Evolutionary conservation across 768 basidiomycete species (phyloP).

Genomic region (Lyophyllum atratum): DNA sequence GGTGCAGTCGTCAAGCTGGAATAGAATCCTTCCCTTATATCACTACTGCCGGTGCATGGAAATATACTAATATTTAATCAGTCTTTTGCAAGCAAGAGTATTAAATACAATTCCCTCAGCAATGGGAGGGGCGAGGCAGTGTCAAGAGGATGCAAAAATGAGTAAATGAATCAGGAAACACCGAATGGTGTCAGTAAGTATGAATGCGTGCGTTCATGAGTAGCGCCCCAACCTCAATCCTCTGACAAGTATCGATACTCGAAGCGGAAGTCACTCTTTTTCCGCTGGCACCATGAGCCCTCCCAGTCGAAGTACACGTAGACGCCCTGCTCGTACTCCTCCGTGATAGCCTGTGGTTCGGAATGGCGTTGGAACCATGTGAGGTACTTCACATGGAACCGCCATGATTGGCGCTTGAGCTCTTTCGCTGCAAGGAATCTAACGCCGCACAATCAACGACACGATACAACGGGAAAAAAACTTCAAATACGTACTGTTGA

Average conservation of each 20-base stretch:
- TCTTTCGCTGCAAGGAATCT: slow-evolving; percentile 97
- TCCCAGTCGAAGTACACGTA: slow-evolving; percentile 99
- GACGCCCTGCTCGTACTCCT: slow-evolving; percentile 98
- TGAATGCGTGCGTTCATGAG: background rate
- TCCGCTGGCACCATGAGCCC: slow-evolving; percentile 96
- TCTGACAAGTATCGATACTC: slow-evolving; percentile 95
- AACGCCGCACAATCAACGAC: slow-evolving; percentile 7
- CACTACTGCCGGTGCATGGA: slow-evolving; percentile 6
- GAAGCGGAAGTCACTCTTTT: slow-evolving; percentile 97
- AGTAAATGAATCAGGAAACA: background rate
- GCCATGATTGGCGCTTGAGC: slow-evolving; percentile 96
- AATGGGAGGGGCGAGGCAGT: slow-evolving; percentile 7
- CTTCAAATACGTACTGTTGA: slow-evolving; percentile 72
- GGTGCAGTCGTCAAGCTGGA: slow-evolving; percentile 89
- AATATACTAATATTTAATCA: slow-evolving; percentile 23
- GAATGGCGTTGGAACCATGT: slow-evolving; percentile 99
- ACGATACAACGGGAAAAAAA: slow-evolving; percentile 1
- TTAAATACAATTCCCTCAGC: slow-evolving; percentile 18
- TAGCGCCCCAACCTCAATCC: slow-evolving; percentile 51
- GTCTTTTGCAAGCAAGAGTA: slow-evolving; percentile 4
- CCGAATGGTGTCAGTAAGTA: background rate
- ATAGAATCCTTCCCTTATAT: slow-evolving; percentile 37
- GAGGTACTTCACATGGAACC: slow-evolving; percentile 98
- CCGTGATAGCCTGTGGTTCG: slow-evolving; percentile 97
- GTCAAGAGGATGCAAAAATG: slow-evolving; percentile 12